phyloP scores from a whole-genome alignment of 345 rosid genomes.

The Rhodomyrtus tomentosa region DNA sequence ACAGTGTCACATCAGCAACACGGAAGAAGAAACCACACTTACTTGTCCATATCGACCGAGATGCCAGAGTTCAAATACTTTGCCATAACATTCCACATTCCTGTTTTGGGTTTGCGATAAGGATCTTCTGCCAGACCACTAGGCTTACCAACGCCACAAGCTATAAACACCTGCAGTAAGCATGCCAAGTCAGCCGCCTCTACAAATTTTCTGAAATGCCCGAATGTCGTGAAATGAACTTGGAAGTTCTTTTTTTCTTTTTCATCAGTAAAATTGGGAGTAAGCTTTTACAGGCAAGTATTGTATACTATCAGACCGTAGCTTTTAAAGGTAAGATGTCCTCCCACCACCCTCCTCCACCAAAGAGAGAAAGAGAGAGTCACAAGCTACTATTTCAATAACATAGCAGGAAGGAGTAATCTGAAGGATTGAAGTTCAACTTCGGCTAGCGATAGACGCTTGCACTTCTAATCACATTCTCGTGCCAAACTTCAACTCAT shows the following conservation, averaged over 20 bases:
- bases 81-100: constrained; percentile 92
- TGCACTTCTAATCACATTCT: background rate
- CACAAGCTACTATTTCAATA: background rate
- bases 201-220: background rate
- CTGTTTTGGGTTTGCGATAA: constrained; percentile 77
- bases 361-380: background rate
- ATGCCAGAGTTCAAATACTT: constrained; percentile 80
- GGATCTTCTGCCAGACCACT: constrained; percentile 47
- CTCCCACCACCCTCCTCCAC: background rate
- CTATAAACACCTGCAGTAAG: constrained; percentile 66
- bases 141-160: constrained; percentile 53
- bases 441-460: background rate
- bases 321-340: background rate
- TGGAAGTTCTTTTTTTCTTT: background rate
- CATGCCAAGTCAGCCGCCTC: background rate
- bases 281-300: background rate
- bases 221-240: background rate
- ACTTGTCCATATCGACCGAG: constrained; percentile 70
- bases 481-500: background rate
- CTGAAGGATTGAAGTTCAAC: background rate
- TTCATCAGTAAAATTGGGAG: background rate
- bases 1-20: background rate
- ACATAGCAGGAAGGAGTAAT: background rate
- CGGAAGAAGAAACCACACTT: constrained; percentile 4
- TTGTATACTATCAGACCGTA: background rate